Conservation (phyloP, 73 alveolate genomes). For the Tetrahymena elliotti region DNA sequence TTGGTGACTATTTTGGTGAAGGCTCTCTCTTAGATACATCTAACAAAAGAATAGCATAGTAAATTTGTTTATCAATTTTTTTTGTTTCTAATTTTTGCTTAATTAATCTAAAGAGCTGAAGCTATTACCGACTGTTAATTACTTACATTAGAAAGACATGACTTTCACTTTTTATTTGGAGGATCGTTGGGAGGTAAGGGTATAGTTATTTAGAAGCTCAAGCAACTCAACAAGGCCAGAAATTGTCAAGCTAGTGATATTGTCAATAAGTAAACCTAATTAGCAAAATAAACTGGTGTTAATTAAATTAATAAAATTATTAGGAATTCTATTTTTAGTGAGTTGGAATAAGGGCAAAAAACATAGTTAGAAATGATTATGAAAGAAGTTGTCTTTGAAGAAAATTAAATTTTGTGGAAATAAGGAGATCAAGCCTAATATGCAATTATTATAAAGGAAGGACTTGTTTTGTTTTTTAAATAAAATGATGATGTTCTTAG, state of each 20-base stretch:
- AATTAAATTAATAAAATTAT: not conserved
- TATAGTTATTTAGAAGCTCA: conserved; percentile 2
- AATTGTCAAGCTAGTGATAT: not conserved
- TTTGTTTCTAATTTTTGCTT: not conserved
- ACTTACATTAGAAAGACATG: conserved; percentile 9
- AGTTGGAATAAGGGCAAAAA: not conserved
- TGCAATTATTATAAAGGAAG: conserved; percentile 1
- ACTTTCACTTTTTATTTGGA: conserved; percentile 4
- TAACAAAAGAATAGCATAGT: conserved; percentile 5
- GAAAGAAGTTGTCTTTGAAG: not conserved
- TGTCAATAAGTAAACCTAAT: not conserved
- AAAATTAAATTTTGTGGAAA: not conserved
- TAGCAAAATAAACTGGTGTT: not conserved
- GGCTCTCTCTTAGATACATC: conserved; percentile 3
- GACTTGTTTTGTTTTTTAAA: not conserved
- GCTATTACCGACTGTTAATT: conserved; percentile 14
- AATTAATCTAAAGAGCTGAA: not conserved
- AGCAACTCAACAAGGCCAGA: not conserved
- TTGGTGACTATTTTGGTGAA: conserved; percentile 42
- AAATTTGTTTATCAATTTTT: not conserved
- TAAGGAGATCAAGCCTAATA: not conserved
- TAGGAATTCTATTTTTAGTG: not conserved
- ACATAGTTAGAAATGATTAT: not conserved
- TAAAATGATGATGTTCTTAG: not conserved
- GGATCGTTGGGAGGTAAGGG: not conserved